These are phyloP conservation scores for Houttuynia cordata DNA, from an alignment of 164 flowering plant species.

Conservation along the genomic window DNA sequence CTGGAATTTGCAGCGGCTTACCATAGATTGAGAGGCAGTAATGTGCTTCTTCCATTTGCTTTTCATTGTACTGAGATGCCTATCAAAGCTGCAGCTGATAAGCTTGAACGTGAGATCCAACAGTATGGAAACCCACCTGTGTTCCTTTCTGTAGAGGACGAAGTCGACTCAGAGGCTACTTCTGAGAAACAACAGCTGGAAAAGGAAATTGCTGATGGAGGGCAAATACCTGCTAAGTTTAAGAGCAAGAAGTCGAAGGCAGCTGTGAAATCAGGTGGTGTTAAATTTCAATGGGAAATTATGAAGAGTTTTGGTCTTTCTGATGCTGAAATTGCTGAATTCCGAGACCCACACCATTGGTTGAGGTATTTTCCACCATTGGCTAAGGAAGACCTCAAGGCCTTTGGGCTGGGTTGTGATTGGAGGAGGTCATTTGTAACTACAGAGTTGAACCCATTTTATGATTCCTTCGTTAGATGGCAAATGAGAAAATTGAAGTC, in stretches of 20 bases:
- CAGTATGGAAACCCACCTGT: constrained; percentile 52
- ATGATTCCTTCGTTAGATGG: constrained; percentile 79
- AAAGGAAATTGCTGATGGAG: constrained; percentile 15
- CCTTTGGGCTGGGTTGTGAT: constrained; percentile 82
- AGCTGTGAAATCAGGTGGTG: constrained; percentile 40
- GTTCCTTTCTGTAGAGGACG: constrained; percentile 33
- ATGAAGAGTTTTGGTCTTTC: constrained; percentile 69
- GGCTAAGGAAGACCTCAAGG: constrained; percentile 74
- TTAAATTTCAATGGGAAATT: constrained; percentile 56
- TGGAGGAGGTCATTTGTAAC: constrained; percentile 90
- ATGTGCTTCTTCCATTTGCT: constrained; percentile 79
- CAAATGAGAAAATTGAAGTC: constrained; percentile 77
- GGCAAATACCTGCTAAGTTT: constrained; percentile 35
- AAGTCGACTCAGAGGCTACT: constrained; percentile 1
- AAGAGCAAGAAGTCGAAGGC: constrained; percentile 69
- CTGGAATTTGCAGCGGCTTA: constrained; percentile 86
- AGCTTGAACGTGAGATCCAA: constrained; percentile 46
- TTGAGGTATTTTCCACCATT: constrained; percentile 61
- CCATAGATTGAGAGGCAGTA: constrained; percentile 72
- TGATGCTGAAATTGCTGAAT: constrained; percentile 60
- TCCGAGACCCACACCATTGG: constrained; percentile 70
- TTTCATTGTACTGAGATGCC: constrained; percentile 98
- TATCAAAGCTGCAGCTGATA: constrained; percentile 90
- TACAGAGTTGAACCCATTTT: constrained; percentile 68
- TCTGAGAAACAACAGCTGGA: constrained; percentile 11